Evolutionary conservation across 805 yeast species (phyloP).

Genomic region (Saccharomyces eubayanus): DNA sequence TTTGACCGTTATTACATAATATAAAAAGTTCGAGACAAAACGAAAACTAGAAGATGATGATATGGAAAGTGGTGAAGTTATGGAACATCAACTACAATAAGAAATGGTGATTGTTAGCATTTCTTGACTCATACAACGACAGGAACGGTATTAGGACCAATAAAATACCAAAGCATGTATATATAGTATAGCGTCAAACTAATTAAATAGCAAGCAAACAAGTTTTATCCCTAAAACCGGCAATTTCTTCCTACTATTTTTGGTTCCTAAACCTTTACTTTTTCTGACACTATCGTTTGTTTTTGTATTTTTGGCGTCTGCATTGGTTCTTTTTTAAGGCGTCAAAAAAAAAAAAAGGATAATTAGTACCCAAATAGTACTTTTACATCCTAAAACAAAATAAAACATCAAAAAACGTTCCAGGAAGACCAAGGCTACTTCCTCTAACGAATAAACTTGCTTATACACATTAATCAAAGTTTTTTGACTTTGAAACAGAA

Average conservation of each 20-base stretch:
- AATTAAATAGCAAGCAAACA: too few species aligned
- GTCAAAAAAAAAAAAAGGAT: not conserved
- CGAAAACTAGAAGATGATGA: not conserved
- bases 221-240: too few species aligned
- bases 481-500: not conserved
- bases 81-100: not conserved
- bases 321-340: not conserved
- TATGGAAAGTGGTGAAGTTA: not conserved
- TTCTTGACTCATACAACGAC: too few species aligned
- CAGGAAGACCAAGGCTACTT: not conserved
- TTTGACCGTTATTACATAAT: slow-evolving; percentile 15
- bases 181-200: too few species aligned
- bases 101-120: not conserved
- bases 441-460: not conserved
- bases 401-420: not conserved
- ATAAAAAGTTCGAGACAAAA: slow-evolving; percentile 7
- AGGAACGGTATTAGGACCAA: too few species aligned
- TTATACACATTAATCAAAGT: not conserved
- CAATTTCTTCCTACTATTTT: not conserved
- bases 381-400: not conserved
- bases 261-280: not conserved
- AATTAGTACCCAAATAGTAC: not conserved
- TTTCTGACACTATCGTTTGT: not conserved
- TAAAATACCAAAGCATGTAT: too few species aligned
- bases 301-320: not conserved